Evolutionary conservation across 306 rosid genomes (phyloP).

Genomic region (Dalbergia cochinchinensis): DNA sequence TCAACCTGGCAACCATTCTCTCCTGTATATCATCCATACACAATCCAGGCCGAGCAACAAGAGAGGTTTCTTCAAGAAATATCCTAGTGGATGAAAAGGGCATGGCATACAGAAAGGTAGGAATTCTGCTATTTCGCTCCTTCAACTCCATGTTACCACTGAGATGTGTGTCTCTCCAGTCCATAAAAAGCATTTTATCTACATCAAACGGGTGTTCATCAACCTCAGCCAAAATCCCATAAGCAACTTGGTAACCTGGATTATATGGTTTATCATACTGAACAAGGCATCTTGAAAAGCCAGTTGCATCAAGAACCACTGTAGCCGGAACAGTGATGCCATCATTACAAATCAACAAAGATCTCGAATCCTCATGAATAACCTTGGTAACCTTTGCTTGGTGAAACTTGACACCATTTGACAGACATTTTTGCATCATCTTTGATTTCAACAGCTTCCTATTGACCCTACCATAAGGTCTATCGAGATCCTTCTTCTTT

Average conservation of each 20-base stretch:
- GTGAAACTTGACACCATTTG: slow-evolving; percentile 90
- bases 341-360: slow-evolving; percentile 81
- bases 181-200: slow-evolving; percentile 98
- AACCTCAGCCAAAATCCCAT: slow-evolving; percentile 96
- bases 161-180: slow-evolving; percentile 96
- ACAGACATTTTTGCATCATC: slow-evolving; percentile 88
- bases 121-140: slow-evolving; percentile 81
- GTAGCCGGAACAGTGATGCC: slow-evolving; percentile 92
- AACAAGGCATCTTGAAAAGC: slow-evolving; percentile 91
- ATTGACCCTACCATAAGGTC: slow-evolving; percentile 98
- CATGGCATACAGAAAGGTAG: slow-evolving; percentile 97
- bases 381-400: slow-evolving; percentile 90
- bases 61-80: slow-evolving; percentile 96
- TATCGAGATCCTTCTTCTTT: slow-evolving; percentile 68
- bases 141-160: slow-evolving; percentile 58
- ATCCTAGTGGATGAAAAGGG: slow-evolving; percentile 88
- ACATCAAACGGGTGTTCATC: slow-evolving; percentile 91
- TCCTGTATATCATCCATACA: slow-evolving; percentile 88
- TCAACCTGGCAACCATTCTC: slow-evolving; percentile 89
- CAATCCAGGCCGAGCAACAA: slow-evolving; percentile 94
- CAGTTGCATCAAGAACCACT: slow-evolving; percentile 97
- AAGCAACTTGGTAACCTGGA: slow-evolving; percentile 98
- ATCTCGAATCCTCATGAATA: slow-evolving; percentile 84
- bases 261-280: slow-evolving; percentile 93
- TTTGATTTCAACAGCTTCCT: slow-evolving; percentile 90